A percentile compares a stretch with the other conserved stretches of the same genome.
Evolutionary conservation across 2,329 filamentous ascomycete species (phyloP).

Genomic region (Xylogone sp.): DNA sequence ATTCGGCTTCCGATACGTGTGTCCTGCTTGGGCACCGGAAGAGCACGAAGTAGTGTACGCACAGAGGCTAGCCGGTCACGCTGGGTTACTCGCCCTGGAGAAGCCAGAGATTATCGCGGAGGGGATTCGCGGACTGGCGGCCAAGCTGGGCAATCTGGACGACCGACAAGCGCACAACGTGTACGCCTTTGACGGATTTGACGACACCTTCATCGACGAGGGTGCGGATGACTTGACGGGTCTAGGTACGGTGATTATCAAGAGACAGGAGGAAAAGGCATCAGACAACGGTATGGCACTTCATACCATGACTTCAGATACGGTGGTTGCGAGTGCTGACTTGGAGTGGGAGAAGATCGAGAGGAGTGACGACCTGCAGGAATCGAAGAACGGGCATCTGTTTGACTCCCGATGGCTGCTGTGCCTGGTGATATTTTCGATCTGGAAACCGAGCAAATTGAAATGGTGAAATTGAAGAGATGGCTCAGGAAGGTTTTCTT

Average conservation of each 20-base stretch:
- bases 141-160: constrained; percentile 10
- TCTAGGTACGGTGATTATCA: constrained; percentile 24
- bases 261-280: constrained; percentile 4
- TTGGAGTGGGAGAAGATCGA: constrained; percentile 2
- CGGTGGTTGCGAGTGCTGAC: constrained; percentile 15
- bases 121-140: constrained; percentile 20
- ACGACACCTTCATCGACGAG: constrained; percentile 13
- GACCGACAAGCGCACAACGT: too few species aligned
- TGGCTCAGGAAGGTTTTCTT: too few species aligned
- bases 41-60: constrained; percentile 20
- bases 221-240: constrained; percentile 21
- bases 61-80: constrained; percentile 16
- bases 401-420: neutral
- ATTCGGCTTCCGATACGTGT: constrained; percentile 11
- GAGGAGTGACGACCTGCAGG: neutral
- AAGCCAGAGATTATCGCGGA: constrained; percentile 17
- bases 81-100: constrained; percentile 19
- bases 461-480: constrained; percentile 36
- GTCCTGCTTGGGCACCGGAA: constrained; percentile 19
- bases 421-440: neutral
- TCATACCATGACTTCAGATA: constrained; percentile 24
- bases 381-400: neutral
- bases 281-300: constrained; percentile 11
- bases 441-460: constrained; percentile 35
- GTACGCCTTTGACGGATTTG: too few species aligned